Percentiles rank a stretch among this genome's conserved stretches.
These are phyloP conservation scores for Lyophyllum atratum DNA, from an alignment of 768 basidiomycete species.

Conservation along the genomic window DNA sequence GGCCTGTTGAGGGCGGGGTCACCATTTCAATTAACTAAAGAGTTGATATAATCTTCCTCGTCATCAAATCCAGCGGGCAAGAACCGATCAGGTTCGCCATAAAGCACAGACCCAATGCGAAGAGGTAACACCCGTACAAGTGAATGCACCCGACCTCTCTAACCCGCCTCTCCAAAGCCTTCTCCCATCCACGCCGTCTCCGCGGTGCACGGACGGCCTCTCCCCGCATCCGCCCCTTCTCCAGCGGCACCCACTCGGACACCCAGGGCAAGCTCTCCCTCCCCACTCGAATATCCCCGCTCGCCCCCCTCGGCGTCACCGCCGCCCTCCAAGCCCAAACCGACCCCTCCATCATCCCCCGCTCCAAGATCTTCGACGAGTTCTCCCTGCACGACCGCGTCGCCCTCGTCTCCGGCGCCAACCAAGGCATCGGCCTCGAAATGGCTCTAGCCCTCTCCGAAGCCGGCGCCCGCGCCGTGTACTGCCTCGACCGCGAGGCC, in stretches of 20 bases:
- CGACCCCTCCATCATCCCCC: slow-evolving; percentile 33
- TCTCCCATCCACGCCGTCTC: too few relatives aligned
- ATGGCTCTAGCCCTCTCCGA: slow-evolving; percentile 76
- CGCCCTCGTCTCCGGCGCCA: slow-evolving; percentile 63
- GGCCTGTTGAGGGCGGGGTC: neutral
- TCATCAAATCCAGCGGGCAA: too few relatives aligned
- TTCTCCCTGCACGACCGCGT: slow-evolving; percentile 60
- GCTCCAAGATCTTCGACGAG: slow-evolving; percentile 58
- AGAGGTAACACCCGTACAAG: too few relatives aligned
- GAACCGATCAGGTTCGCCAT: too few relatives aligned
- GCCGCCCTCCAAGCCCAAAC: slow-evolving; percentile 51
- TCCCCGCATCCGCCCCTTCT: too few relatives aligned
- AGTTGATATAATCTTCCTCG: too few relatives aligned
- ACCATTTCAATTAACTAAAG: too few relatives aligned
- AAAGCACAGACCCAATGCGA: too few relatives aligned
- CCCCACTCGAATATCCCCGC: slow-evolving; percentile 38
- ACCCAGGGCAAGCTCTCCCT: neutral
- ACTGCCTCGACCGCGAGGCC: slow-evolving; percentile 65
- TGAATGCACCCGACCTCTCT: too few relatives aligned
- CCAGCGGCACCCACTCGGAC: too few relatives aligned
- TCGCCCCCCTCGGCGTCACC: slow-evolving; percentile 63
- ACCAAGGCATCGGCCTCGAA: slow-evolving; percentile 79
- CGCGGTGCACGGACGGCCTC: too few relatives aligned
- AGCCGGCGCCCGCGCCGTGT: slow-evolving; percentile 68
- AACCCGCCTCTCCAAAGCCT: too few relatives aligned